Conservation (phyloP, 768 basidiomycete species). For the Dacryopinax spathularia region DNA sequence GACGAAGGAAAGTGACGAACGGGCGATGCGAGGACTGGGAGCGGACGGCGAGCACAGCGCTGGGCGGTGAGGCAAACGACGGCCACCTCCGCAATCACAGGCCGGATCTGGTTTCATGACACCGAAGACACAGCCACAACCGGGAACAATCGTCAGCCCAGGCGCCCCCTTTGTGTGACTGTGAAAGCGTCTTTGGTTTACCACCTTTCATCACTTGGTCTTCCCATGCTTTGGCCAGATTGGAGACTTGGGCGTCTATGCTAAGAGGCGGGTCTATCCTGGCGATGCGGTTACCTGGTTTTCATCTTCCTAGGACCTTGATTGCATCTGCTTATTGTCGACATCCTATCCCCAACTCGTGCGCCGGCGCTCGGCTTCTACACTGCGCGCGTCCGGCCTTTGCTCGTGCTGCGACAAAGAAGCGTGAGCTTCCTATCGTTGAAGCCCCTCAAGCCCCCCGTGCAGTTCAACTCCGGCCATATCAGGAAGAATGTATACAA, state of each 20-base stretch:
- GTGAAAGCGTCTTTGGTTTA: too few species aligned
- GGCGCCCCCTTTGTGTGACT: too few species aligned
- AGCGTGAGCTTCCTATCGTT: too few species aligned
- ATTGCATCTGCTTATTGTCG: not conserved
- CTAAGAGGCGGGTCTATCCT: too few species aligned
- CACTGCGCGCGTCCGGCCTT: not conserved
- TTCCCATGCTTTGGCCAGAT: not conserved
- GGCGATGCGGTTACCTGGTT: not conserved
- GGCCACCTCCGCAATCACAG: too few species aligned
- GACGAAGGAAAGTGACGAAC: not conserved
- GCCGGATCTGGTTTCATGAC: not conserved
- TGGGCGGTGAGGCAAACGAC: not conserved
- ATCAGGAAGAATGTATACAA: conserved; percentile 68
- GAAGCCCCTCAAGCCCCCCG: too few species aligned
- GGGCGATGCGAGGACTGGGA: not conserved
- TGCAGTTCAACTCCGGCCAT: conserved; percentile 53
- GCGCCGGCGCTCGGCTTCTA: not conserved
- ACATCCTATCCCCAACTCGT: not conserved
- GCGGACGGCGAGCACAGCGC: not conserved
- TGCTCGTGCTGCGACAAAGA: too few species aligned
- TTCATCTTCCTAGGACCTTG: not conserved
- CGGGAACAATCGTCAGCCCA: too few species aligned
- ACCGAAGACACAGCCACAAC: not conserved
- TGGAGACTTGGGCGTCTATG: not conserved
- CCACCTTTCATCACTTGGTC: not conserved